phyloP scores from a whole-genome alignment of 2,329 filamentous ascomycete species.

The Apiospora kogelbergensis region DNA sequence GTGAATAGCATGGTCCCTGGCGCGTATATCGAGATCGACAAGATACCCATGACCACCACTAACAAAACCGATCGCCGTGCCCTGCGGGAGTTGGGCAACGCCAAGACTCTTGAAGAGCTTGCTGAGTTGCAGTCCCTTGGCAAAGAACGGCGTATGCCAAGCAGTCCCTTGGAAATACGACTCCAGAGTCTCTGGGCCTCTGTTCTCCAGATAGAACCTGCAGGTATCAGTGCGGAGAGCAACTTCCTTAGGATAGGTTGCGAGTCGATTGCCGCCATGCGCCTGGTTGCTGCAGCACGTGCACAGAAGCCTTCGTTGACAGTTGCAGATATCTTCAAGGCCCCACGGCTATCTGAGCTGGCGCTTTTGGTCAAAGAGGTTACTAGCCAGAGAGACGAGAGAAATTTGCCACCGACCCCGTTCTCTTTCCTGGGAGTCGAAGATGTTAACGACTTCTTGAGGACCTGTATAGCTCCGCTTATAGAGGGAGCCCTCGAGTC shows the following conservation, averaged over 20 bases:
- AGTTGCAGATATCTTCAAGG: conserved; percentile 13
- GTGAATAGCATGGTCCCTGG: conserved; percentile 1
- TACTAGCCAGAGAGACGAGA: background rate
- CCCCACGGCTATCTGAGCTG: conserved; percentile 9
- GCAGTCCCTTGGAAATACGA: background rate
- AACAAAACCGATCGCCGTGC: conserved; percentile 3
- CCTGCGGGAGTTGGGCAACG: background rate
- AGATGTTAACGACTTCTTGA: background rate
- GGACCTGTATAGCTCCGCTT: background rate
- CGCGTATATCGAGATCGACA: background rate
- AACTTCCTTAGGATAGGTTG: conserved; percentile 33
- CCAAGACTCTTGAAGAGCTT: background rate
- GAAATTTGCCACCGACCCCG: background rate
- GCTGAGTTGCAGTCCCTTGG: background rate
- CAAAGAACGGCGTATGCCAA: background rate
- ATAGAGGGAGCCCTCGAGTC: background rate
- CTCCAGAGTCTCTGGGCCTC: conserved; percentile 4
- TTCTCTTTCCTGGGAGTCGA: conserved; percentile 2
- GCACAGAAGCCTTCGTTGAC: conserved; percentile 3
- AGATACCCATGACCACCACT: background rate
- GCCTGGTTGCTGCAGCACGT: conserved; percentile 38
- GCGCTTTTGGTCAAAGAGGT: background rate
- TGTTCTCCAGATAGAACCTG: background rate
- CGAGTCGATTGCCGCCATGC: conserved; percentile 35
- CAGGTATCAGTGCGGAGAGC: conserved; percentile 14